phyloP scores from a whole-genome alignment of 148 eudicot species.

The Linanthus parryae region DNA sequence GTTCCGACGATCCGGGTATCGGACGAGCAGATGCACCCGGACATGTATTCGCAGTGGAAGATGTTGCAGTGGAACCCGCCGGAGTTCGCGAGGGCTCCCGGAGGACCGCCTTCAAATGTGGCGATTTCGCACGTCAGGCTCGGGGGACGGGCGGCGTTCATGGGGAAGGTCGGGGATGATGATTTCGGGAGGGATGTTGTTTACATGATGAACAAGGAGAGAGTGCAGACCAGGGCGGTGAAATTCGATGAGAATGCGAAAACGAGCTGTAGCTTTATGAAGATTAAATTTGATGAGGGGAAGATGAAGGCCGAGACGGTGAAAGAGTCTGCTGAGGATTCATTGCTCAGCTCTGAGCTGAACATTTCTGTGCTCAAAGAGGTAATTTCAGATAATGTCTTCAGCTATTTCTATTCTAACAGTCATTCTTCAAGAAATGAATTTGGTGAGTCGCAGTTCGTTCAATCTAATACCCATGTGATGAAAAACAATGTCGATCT shows the following conservation, averaged over 20 bases:
- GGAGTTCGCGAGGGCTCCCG: conserved; percentile 71
- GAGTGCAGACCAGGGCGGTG: conserved; percentile 67
- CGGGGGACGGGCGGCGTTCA: conserved; percentile 78
- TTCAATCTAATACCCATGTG: no score
- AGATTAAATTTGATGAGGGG: conserved; percentile 53
- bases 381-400: conserved; percentile 26
- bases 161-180: conserved; percentile 85
- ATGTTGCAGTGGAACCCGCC: conserved; percentile 95
- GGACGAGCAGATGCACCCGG: conserved; percentile 72
- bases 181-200: conserved; percentile 72
- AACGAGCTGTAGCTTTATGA: conserved; percentile 65
- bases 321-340: conserved; percentile 70
- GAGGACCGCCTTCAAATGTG: conserved; percentile 79
- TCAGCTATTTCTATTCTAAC: not conserved
- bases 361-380: conserved; percentile 83
- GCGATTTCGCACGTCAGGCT: conserved; percentile 78
- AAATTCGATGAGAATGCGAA: conserved; percentile 43
- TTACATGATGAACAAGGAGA: conserved; percentile 63
- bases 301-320: conserved; percentile 54
- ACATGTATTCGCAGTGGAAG: conserved; percentile 82
- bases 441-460: no score
- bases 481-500: no score
- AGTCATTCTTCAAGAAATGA: no score
- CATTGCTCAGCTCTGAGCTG: conserved; percentile 55
- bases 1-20: conserved; percentile 69